phyloP scores from a whole-genome alignment of 208 protist species.

The Leishmania major region DNA sequence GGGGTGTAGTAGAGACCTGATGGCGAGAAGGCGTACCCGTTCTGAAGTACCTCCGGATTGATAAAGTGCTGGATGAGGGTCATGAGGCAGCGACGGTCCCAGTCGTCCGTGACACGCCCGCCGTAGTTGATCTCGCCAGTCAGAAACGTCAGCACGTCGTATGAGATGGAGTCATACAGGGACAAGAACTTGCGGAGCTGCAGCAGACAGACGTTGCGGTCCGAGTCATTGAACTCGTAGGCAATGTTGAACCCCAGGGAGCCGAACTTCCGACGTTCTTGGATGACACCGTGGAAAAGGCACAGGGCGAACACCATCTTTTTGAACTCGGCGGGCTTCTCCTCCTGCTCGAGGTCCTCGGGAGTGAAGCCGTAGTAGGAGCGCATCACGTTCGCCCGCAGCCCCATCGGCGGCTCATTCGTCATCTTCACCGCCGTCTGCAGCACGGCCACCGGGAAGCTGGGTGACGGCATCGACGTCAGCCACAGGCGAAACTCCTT shows the following conservation, averaged over 20 bases:
- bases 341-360: slow-evolving; percentile 83
- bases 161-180: slow-evolving; percentile 93
- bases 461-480: slow-evolving; percentile 96
- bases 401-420: slow-evolving; percentile 98
- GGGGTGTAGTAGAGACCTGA: slow-evolving; percentile 91
- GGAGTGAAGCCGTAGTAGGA: slow-evolving; percentile 93
- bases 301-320: slow-evolving; percentile 94
- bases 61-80: slow-evolving; percentile 96
- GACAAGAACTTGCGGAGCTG: slow-evolving; percentile 93
- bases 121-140: slow-evolving; percentile 97
- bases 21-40: slow-evolving; percentile 91
- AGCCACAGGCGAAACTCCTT: slow-evolving; percentile 98
- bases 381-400: slow-evolving; percentile 95
- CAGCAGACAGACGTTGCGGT: slow-evolving; percentile 92
- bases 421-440: slow-evolving; percentile 99
- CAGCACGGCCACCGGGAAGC: slow-evolving; percentile 98
- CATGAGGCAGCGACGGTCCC: slow-evolving; percentile 94
- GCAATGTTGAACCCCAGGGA: slow-evolving; percentile 97
- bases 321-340: slow-evolving; percentile 88
- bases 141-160: slow-evolving; percentile 94
- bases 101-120: slow-evolving; percentile 97
- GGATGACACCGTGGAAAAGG: slow-evolving; percentile 95
- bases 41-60: slow-evolving; percentile 78
- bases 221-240: slow-evolving; percentile 97
- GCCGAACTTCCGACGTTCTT: slow-evolving; percentile 95